phyloP scores from a whole-genome alignment of 108 stramenopile genomes.

The Cyclotella kingstonii region DNA sequence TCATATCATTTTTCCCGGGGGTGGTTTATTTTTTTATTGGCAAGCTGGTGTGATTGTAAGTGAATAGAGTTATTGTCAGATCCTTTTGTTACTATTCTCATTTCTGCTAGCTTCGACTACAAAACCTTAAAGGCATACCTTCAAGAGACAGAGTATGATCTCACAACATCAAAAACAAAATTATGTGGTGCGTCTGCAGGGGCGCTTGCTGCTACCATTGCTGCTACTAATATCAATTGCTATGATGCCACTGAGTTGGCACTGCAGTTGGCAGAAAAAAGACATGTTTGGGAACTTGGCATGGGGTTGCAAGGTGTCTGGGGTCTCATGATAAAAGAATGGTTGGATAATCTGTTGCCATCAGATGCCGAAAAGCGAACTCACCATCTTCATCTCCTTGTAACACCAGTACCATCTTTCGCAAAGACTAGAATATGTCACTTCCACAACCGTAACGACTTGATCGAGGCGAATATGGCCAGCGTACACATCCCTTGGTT shows the following conservation, averaged over 20 bases:
- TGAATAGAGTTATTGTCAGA: not conserved
- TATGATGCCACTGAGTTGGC: conserved; percentile 80
- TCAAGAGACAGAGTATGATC: conserved; percentile 62
- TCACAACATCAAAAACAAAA: conserved; percentile 22
- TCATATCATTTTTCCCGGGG: conserved; percentile 83
- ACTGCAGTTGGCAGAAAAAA: conserved; percentile 60
- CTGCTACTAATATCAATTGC: conserved; percentile 66
- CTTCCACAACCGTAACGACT: conserved; percentile 65
- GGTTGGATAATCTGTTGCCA: conserved; percentile 81
- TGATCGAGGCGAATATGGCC: conserved; percentile 87
- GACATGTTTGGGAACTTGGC: conserved; percentile 82
- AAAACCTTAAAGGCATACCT: conserved; percentile 42
- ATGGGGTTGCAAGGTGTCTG: conserved; percentile 86
- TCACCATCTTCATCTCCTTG: conserved; percentile 51
- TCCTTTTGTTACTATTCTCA: not conserved
- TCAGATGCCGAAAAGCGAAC: conserved; percentile 49
- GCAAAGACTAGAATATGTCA: conserved; percentile 57
- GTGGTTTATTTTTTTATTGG: conserved; percentile 91
- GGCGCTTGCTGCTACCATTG: conserved; percentile 79
- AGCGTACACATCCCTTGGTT: conserved; percentile 91
- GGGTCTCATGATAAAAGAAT: conserved; percentile 79
- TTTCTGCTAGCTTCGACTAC: conserved; percentile 4
- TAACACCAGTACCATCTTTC: conserved; percentile 66
- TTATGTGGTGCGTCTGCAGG: conserved; percentile 88
- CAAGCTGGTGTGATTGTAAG: conserved; percentile 82